phyloP scores from a whole-genome alignment of 2,329 filamentous ascomycete genomes.

The Ascocoryne sarcoides region DNA sequence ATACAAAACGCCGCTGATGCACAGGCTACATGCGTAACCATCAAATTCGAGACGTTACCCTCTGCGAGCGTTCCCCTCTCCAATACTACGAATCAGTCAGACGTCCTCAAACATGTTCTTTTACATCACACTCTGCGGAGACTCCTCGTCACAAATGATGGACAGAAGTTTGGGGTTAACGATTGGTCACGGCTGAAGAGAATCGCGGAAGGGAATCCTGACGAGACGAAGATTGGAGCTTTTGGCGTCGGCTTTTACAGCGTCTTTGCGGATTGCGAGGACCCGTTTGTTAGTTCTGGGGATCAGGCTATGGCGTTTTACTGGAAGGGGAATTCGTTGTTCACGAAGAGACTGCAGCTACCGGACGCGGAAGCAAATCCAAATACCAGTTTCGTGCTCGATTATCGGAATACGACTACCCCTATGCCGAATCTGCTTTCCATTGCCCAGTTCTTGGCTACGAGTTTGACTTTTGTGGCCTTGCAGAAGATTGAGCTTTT shows the following conservation, averaged over 20 bases:
- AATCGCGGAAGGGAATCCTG: conserved; percentile 97
- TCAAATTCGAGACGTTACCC: conserved; percentile 86
- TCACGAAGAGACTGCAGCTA: conserved; percentile 76
- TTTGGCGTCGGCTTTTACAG: conserved; percentile 99
- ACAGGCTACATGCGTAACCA: conserved; percentile 77
- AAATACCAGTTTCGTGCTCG: conserved; percentile 87
- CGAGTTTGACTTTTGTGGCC: conserved; percentile 91
- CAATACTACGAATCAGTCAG: conserved; percentile 53
- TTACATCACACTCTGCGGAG: conserved; percentile 78
- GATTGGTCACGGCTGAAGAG: conserved; percentile 92
- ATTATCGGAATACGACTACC: conserved; percentile 83
- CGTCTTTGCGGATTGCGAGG: conserved; percentile 96
- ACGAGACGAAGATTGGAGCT: conserved; percentile 97
- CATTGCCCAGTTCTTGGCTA: conserved; percentile 85
- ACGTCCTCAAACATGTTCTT: conserved; percentile 73
- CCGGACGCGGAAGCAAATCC: conserved; percentile 55
- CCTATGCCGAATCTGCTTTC: conserved; percentile 80
- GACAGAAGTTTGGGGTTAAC: conserved; percentile 75
- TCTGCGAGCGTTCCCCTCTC: conserved; percentile 66
- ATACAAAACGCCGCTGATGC: conserved; percentile 99
- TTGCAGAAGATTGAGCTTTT: conserved; percentile 81
- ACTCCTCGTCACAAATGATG: conserved; percentile 88
- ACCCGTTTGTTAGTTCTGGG: conserved; percentile 92
- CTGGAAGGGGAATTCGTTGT: conserved; percentile 97
- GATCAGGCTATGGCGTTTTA: conserved; percentile 95